A percentile compares a stretch with the other conserved stretches of the same genome.
These are phyloP conservation scores for Mycena venus DNA, from an alignment of 768 basidiomycete genomes.

Conservation along the genomic window DNA sequence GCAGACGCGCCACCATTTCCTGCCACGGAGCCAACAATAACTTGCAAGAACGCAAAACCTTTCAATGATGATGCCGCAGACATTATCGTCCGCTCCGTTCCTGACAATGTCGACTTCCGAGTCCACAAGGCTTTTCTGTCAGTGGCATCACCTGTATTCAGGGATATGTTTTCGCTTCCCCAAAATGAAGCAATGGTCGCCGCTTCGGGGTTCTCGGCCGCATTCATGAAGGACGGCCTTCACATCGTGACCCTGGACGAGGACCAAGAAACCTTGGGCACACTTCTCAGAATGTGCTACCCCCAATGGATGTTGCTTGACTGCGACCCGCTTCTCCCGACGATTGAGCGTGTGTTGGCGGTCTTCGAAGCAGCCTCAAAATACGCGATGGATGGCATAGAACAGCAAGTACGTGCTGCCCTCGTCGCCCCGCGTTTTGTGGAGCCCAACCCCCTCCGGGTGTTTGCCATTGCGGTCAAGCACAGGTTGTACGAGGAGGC, in stretches of 20 bases:
- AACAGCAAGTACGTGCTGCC: conserved; percentile 25
- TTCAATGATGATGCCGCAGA: conserved; percentile 13
- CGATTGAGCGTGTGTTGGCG: conserved; percentile 21
- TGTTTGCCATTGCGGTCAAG: conserved; percentile 36
- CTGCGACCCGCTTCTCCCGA: conserved; percentile 1
- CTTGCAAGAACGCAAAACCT: neutral
- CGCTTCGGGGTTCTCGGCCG: neutral
- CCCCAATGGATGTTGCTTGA: conserved; percentile 18
- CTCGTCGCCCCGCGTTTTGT: conserved; percentile 33
- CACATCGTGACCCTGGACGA: conserved; percentile 16
- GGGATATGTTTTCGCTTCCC: conserved; percentile 12
- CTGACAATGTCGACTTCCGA: conserved; percentile 14
- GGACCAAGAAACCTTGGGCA: conserved; percentile 2
- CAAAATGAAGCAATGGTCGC: neutral
- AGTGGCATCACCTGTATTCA: neutral
- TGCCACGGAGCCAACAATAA: neutral
- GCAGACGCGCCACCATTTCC: neutral
- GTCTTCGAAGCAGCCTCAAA: conserved; percentile 35
- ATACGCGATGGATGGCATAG: conserved; percentile 41
- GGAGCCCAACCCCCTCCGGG: conserved; percentile 31
- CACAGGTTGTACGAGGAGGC: conserved; percentile 29
- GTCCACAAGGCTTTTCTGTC: conserved; percentile 13
- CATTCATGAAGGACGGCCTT: conserved; percentile 3
- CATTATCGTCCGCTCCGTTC: neutral
- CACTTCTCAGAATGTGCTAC: conserved; percentile 19